Evolutionary conservation across 768 basidiomycete species (phyloP), one percentile per base, ranked within the genome.

Genomic region (Lactarius hengduanensis): DNA sequence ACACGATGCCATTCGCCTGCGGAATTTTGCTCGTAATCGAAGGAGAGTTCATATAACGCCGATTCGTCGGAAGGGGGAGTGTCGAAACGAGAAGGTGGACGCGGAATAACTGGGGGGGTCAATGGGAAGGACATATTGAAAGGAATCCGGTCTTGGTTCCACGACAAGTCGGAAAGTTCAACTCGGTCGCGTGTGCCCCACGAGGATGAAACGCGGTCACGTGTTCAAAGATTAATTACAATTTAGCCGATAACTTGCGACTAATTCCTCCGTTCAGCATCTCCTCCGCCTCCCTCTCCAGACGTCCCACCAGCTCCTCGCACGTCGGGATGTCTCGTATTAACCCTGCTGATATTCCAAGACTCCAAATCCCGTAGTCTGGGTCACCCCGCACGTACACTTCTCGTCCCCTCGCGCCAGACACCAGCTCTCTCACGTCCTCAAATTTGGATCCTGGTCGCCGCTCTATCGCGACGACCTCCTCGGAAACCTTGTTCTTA

Each of bases 271-370:
- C 79, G 58, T 20, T 41, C 15, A 95, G 83, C 58, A 87, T 83
- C 62, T 83, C 84, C 75, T 90, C 89, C 0, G 87, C 87, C 73
- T 94, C 93, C 59, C 74, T 79, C 78, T 93, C 95, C 55, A 96
- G 83, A 70, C 83, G 79, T 20, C 74, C 71, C 62, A 96, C 67
- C 36, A 97, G 77, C 61, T 81, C 89, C 64, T 88, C 81, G 77
- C 93, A 96, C 1, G 89, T 90, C 16, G 92, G 92, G 53, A 92
- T 86, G 73, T 96, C 93, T 45, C 90, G 81, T 73, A 96, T 94
- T 66, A 92, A 74, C 2, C 91, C 91, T 61, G 89, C 72, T 9
- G 78, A 75, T 66, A 90, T 77, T 2, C 90, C 88, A 22, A 86
- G 86, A 63, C 77, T 83, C 95, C 95, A 96, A 57, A 96, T 89